These are phyloP conservation scores for Tricholoma matsutake DNA, from an alignment of 768 basidiomycete genomes.

Conservation along the genomic window DNA sequence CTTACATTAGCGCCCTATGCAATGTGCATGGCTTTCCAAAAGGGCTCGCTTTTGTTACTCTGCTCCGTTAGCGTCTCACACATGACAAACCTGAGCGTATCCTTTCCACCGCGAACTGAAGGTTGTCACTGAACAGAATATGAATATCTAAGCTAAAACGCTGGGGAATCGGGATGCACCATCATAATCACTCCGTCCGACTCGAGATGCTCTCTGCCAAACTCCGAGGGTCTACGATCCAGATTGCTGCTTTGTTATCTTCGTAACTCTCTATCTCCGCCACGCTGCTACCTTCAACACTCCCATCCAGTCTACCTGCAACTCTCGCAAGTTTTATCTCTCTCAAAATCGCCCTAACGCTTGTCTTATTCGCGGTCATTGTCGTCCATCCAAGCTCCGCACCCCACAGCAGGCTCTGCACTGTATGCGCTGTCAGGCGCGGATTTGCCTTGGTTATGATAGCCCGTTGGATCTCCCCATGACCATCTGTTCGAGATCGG, in stretches of 20 bases:
- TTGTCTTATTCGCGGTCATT: conserved; percentile 81
- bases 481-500: conserved; percentile 10
- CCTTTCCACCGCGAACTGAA: no score
- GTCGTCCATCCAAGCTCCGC: conserved; percentile 74
- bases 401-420: conserved; percentile 69
- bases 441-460: conserved; percentile 52
- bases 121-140: no score
- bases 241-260: conserved; percentile 37
- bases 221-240: conserved; percentile 80
- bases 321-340: conserved; percentile 50
- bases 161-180: not conserved
- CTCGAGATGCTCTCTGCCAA: conserved; percentile 57
- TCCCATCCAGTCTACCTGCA: conserved; percentile 29
- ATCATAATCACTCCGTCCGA: not conserved
- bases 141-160: no score
- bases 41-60: no score
- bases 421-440: conserved; percentile 72
- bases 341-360: conserved; percentile 70
- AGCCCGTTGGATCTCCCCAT: conserved; percentile 48
- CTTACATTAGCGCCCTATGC: no score
- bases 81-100: no score
- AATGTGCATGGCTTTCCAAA: no score
- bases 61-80: no score
- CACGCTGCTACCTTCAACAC: conserved; percentile 7
- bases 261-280: conserved; percentile 11